A percentile compares a stretch with the other conserved stretches of the same genome.
Evolutionary conservation across 441 rosid species (phyloP).

Genomic region (Pelargonium australe): DNA sequence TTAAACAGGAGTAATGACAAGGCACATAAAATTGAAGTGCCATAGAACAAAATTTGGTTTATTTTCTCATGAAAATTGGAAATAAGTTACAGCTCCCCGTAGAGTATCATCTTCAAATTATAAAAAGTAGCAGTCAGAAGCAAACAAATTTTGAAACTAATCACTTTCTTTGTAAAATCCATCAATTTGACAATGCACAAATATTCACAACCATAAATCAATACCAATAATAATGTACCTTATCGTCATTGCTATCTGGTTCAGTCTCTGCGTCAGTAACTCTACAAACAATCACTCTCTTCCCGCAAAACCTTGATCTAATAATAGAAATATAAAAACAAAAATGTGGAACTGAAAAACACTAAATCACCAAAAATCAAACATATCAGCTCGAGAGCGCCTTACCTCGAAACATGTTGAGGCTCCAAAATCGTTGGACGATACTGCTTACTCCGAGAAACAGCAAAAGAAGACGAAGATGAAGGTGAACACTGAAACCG

Average conservation of each 20-base stretch:
- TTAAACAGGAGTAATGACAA: too few species aligned
- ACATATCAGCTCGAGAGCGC: not conserved
- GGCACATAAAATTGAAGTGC: not conserved
- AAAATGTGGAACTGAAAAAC: not conserved
- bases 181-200: not conserved
- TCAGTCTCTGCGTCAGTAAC: slow-evolving; percentile 53
- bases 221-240: slow-evolving; percentile 33
- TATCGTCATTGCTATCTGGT: slow-evolving; percentile 66
- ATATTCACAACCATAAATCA: not conserved
- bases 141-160: not conserved
- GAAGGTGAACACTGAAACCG: slow-evolving; percentile 36
- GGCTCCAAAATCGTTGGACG: slow-evolving; percentile 27
- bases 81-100: not conserved
- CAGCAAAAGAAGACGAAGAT: slow-evolving; percentile 33
- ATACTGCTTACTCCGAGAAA: slow-evolving; percentile 22
- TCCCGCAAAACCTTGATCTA: slow-evolving; percentile 33
- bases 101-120: not conserved
- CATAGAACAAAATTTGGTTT: not conserved
- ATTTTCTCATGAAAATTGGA: not conserved
- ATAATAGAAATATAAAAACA: slow-evolving; percentile 9
- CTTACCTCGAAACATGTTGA: slow-evolving; percentile 37
- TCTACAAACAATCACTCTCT: slow-evolving; percentile 49
- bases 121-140: not conserved
- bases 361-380: not conserved
- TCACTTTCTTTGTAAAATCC: not conserved